Conservation (phyloP, 129 eudicot genomes). For the Pseudognaphalium luteoalbum region DNA sequence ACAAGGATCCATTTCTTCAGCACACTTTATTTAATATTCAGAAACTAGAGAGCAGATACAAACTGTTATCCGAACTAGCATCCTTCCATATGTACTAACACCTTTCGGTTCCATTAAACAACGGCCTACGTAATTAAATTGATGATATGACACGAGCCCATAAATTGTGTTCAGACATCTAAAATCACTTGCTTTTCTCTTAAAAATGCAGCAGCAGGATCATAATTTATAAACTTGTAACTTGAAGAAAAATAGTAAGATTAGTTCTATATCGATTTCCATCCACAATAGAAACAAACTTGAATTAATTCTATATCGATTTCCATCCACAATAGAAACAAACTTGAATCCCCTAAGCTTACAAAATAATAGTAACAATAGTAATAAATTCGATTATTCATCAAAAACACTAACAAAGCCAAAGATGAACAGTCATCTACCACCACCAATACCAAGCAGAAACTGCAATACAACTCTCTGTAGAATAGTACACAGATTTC, state of each 20-base stretch:
- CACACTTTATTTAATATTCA: no score
- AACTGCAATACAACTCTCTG: conserved; percentile 28
- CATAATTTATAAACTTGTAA: not conserved
- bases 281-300: conserved; percentile 20
- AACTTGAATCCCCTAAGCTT: conserved; percentile 25
- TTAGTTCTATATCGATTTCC: conserved; percentile 21
- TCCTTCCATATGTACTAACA: not conserved
- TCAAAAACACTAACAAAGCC: conserved; percentile 24
- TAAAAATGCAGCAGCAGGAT: not conserved
- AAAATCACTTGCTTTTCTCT: not conserved
- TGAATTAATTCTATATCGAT: conserved; percentile 18
- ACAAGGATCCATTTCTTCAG: no score
- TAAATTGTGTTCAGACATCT: no score
- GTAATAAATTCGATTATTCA: conserved; percentile 21
- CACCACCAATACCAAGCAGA: conserved; percentile 23
- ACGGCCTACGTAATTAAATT: not conserved
- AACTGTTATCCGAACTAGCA: not conserved
- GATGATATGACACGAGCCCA: not conserved
- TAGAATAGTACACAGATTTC: conserved; percentile 20
- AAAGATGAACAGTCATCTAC: conserved; percentile 18
- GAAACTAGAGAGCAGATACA: not conserved
- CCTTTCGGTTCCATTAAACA: not conserved
- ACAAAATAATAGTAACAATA: conserved; percentile 14
- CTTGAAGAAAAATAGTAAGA: not conserved
- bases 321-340: conserved; percentile 21